Percentiles rank a stretch among this genome's conserved stretches.
Evolutionary conservation across 2,329 filamentous ascomycete genomes (phyloP).

Genomic region (Acephala macrosclerotiorum): DNA sequence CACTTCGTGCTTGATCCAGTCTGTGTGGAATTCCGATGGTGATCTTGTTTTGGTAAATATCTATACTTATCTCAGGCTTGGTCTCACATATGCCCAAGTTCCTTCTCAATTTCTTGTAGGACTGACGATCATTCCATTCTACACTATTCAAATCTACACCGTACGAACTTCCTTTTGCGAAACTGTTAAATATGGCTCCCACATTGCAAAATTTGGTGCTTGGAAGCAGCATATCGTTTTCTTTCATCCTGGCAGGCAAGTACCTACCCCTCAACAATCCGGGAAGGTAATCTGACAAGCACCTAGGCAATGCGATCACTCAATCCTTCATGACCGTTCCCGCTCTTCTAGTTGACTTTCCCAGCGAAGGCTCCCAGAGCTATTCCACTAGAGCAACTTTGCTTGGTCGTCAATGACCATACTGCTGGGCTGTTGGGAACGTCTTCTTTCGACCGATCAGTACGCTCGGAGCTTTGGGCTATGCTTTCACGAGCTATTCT

Average conservation of each 20-base stretch:
- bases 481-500: slow-evolving; percentile 52
- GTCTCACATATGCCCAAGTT: too few species aligned
- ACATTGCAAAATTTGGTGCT: slow-evolving; percentile 45
- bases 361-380: slow-evolving; percentile 48
- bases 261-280: background rate
- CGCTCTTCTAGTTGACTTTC: slow-evolving; percentile 55
- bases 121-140: too few species aligned
- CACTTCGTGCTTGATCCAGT: too few species aligned
- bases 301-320: slow-evolving; percentile 57
- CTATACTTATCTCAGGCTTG: too few species aligned
- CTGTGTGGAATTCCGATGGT: too few species aligned
- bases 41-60: too few species aligned
- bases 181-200: slow-evolving; percentile 8
- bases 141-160: background rate
- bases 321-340: slow-evolving; percentile 60
- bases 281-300: background rate
- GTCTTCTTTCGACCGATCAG: slow-evolving; percentile 59
- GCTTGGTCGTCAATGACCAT: slow-evolving; percentile 57
- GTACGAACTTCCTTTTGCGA: background rate
- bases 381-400: slow-evolving; percentile 52
- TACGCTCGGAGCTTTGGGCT: slow-evolving; percentile 55
- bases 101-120: too few species aligned
- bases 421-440: slow-evolving; percentile 59
- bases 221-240: slow-evolving; percentile 55
- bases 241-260: slow-evolving; percentile 56